Conservation (phyloP, 768 basidiomycete species). For the Auriscalpium vulgare region DNA sequence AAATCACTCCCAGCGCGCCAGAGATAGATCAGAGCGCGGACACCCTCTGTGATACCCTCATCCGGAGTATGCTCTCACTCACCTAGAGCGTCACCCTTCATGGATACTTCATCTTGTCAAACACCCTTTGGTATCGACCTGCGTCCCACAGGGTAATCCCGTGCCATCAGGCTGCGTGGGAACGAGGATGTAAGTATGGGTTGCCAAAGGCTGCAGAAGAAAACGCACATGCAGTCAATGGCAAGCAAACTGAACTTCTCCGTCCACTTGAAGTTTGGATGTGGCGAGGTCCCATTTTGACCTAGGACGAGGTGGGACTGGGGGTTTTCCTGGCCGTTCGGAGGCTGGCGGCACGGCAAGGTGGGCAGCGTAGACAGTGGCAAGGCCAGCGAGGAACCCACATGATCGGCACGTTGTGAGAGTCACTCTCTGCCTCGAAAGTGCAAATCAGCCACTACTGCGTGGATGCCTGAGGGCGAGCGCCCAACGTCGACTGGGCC, state of each 20-base stretch:
- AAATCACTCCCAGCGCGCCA: too few relatives aligned
- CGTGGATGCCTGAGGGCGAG: too few relatives aligned
- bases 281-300: constrained; percentile 17
- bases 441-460: neutral
- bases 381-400: constrained; percentile 2
- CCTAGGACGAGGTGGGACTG: constrained; percentile 21
- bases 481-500: too few relatives aligned
- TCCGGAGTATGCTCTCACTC: too few relatives aligned
- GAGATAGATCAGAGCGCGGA: too few relatives aligned
- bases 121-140: constrained; percentile 22
- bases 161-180: constrained; percentile 11
- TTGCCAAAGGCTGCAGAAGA: constrained; percentile 19
- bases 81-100: too few relatives aligned
- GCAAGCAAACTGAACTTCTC: constrained; percentile 9
- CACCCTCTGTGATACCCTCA: too few relatives aligned
- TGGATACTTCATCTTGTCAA: too few relatives aligned
- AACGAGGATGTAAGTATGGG: neutral
- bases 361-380: neutral
- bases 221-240: constrained; percentile 5
- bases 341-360: constrained; percentile 14
- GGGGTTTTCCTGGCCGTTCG: constrained; percentile 25
- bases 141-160: constrained; percentile 27
- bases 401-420: constrained; percentile 25
- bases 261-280: constrained; percentile 17
- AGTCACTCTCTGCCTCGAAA: constrained; percentile 20